Percentiles rank a stretch among this genome's conserved stretches.
phyloP scores from a whole-genome alignment of 2,329 filamentous ascomycete species.

The Pseudogymnoascus pannorum region DNA sequence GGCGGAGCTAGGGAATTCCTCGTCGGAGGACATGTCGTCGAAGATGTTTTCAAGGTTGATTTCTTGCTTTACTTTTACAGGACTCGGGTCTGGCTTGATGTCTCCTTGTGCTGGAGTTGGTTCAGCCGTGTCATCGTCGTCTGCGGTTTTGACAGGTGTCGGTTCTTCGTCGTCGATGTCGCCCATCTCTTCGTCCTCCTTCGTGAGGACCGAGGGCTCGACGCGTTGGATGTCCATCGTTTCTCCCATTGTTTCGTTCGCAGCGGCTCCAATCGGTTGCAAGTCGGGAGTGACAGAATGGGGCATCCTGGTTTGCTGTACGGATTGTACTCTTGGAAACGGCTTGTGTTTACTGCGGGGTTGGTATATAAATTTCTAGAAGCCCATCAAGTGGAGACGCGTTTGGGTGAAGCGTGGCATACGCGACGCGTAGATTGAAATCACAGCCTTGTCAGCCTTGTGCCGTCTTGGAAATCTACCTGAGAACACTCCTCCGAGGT shows the following conservation, averaged over 20 bases:
- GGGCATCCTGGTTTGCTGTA: not conserved
- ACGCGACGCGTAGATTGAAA: constrained; percentile 20
- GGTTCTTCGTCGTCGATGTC: constrained; percentile 24
- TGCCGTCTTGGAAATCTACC: not conserved
- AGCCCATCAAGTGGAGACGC: constrained; percentile 3
- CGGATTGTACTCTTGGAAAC: not conserved
- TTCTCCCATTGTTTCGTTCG: not conserved
- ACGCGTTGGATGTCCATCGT: not conserved
- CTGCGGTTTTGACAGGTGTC: constrained; percentile 17
- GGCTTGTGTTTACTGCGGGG: constrained; percentile 4
- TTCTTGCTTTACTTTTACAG: constrained; percentile 33
- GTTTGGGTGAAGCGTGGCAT: constrained; percentile 14
- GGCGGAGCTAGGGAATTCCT: constrained; percentile 49
- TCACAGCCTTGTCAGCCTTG: constrained; percentile 13
- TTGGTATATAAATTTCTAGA: not conserved
- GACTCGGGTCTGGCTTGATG: not conserved
- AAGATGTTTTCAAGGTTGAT: constrained; percentile 54
- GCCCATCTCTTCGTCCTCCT: constrained; percentile 37
- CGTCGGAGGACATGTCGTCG: constrained; percentile 50
- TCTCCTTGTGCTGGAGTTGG: not conserved
- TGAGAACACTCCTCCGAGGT: not conserved
- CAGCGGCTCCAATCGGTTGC: constrained; percentile 2
- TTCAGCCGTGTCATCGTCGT: not conserved
- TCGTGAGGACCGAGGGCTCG: constrained; percentile 13
- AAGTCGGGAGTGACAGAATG: constrained; percentile 8